Evolutionary conservation across 257 asterid species (phyloP), one percentile per base, ranked within the genome.

Genomic region (Echites panduratus): DNA sequence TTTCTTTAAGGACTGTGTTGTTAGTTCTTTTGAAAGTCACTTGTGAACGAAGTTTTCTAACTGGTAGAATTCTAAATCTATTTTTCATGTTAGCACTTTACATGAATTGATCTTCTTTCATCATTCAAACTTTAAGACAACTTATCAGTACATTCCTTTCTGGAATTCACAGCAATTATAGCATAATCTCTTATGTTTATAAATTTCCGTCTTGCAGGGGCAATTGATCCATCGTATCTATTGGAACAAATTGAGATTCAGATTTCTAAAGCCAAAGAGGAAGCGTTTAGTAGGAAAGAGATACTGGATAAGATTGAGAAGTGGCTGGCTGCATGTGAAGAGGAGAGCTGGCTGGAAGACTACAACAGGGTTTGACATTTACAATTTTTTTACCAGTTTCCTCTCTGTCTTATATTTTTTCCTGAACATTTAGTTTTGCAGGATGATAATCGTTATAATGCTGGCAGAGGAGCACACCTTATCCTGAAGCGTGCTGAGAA

Each of bases 341-440:
- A 93, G 83, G 96, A 91, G 82, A 20, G 81, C 82, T 94, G 99
- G 99, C 87, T 94, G 75, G 99, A 91, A 85, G 98, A 94, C 80
- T 94, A 91, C 87, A 91, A 81, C 70, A 87, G 95, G 98, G 98
- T 91, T 67, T 59, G 89, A 79, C 54, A 24, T 19, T 44, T 14
- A 2, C 32, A 66, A 43, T 65, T 20, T 32, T 22, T 74, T 70
- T 65, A 50, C 41, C 58, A 8, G 26, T 40, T 43, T 63, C 35
- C 35, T 19, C 35, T 67, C 14, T 63, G 35, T 32, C 14, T 56
- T 65, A 45, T 44, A 45, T 48, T 77, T 53, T 32, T 32, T 63
- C 22, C 73, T 68, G 74, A 68, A 43, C 38, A 27, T 45, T 64
- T 49, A 74, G 45, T 50, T 7, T 63, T 80, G 72, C 79, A 94